Conservation (phyloP, 2,329 filamentous ascomycete species). For the Fusarium tuaranense region DNA sequence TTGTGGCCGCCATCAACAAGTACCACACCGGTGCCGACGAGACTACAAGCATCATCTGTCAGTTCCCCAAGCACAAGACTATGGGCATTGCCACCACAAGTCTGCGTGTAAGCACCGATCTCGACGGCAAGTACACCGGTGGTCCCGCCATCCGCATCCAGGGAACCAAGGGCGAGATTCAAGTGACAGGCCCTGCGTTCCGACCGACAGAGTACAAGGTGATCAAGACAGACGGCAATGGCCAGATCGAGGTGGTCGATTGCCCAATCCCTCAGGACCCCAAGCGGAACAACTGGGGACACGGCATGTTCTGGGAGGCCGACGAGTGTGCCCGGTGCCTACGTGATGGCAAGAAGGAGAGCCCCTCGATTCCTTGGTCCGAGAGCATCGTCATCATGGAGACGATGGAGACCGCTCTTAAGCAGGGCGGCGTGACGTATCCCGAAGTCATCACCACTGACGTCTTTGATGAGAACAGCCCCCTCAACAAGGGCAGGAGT, state of each 20-base stretch:
- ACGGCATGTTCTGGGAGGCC: conserved; percentile 92
- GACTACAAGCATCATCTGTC: conserved; percentile 80
- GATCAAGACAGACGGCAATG: conserved; percentile 64
- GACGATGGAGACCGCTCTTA: conserved; percentile 67
- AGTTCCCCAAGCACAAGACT: conserved; percentile 75
- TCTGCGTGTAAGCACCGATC: conserved; percentile 71
- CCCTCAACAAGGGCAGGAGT: conserved; percentile 68
- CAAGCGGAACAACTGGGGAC: conserved; percentile 65
- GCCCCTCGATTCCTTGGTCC: conserved; percentile 74
- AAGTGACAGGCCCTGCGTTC: conserved; percentile 79
- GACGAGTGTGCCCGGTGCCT: conserved; percentile 82
- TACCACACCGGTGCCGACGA: conserved; percentile 83
- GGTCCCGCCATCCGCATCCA: conserved; percentile 82
- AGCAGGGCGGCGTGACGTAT: conserved; percentile 65
- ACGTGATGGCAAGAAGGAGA: conserved; percentile 82
- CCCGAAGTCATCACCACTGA: conserved; percentile 68
- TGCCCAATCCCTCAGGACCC: conserved; percentile 65
- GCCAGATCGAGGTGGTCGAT: conserved; percentile 62
- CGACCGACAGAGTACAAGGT: conserved; percentile 75
- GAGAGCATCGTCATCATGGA: conserved; percentile 92
- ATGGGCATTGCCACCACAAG: conserved; percentile 80
- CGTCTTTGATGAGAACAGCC: conserved; percentile 69
- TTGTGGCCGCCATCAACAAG: conserved; percentile 77
- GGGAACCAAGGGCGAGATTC: conserved; percentile 84
- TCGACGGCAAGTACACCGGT: conserved; percentile 68